Base-by-base conservation (phyloP, 2,329 filamentous ascomycete genomes). In the Alternaria hordeiaustralica region DNA sequence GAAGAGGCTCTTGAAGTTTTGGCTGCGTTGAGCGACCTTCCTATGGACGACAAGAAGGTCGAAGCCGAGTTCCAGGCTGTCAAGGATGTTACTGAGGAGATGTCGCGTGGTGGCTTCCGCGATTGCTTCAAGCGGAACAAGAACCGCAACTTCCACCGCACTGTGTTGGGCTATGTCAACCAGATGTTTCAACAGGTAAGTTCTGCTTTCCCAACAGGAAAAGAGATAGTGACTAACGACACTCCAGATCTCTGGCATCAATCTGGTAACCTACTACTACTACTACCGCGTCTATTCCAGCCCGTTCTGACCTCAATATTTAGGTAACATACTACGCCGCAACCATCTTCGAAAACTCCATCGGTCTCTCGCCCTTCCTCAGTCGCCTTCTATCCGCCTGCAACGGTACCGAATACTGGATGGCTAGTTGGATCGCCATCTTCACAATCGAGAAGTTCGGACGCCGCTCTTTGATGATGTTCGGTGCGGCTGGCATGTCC, bases 81-180 rank as follows among this genome's bases (percentile, higher is more conserved):
- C 23, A 80, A 78, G 60, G 78, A 80, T 55, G 78, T 78, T 5
- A 77, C 76, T 5, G 71, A 79, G 36, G 77, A 80, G 58, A 79
- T 79, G 76, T 73, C 75, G 0, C 70, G 86, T 78, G 79, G 84
- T 25, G 81, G 79, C 25, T 88, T 88, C 77, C 75, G 76, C 6
- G 87, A 89, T 65, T 83, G 89, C 61, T 89, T 89, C 77, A 88
- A 84, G 64, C 87, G 87, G 82, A 81, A 81, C 64, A 74, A 79
- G 23, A 81, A 82, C 64, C 77, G 82, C 25, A 81, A 82, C 62
- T 78, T 83, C 50, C 82, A 84, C 69, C 80, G 82, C 12, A 81
- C 79, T 9, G 71, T 75, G 8, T 72, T 84, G 58, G 82, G 78
- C 12, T 82, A 82, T 66, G 74, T 81, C 55, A 80, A 82, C 49